Percentiles rank a stretch among this genome's conserved stretches.
Conservation (phyloP, 2,329 filamentous ascomycete species). For the Amylocarpus encephaloides region DNA sequence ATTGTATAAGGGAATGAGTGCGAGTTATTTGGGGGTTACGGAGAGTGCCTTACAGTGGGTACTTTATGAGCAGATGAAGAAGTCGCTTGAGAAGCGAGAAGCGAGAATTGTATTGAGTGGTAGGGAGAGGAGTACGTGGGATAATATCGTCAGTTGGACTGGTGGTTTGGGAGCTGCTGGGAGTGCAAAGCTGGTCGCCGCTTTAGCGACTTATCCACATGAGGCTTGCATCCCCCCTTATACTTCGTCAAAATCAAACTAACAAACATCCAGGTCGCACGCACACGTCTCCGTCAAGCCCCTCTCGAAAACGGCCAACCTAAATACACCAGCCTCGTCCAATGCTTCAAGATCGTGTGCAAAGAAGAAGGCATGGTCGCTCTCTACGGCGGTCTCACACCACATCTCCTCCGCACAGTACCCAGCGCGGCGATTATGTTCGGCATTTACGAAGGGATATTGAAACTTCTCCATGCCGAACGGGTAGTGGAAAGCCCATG, state of each 20-base stretch:
- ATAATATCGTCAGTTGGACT: conserved; percentile 68
- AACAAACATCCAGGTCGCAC: conserved; percentile 52
- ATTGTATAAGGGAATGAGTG: conserved; percentile 84
- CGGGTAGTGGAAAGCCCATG: neutral
- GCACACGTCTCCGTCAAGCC: conserved; percentile 78
- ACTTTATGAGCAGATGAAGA: conserved; percentile 89
- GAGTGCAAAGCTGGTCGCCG: conserved; percentile 77
- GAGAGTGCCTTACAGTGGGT: conserved; percentile 93
- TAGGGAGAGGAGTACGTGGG: conserved; percentile 61
- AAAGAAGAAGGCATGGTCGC: conserved; percentile 81
- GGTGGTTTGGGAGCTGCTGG: conserved; percentile 76
- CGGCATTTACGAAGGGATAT: conserved; percentile 58
- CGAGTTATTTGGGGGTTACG: conserved; percentile 83
- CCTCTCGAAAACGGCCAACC: conserved; percentile 64
- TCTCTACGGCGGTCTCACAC: conserved; percentile 85
- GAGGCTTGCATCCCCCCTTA: conserved; percentile 52
- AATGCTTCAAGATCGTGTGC: conserved; percentile 84
- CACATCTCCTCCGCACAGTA: conserved; percentile 84
- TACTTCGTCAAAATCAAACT: neutral
- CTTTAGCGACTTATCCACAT: conserved; percentile 83
- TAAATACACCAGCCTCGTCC: conserved; percentile 83
- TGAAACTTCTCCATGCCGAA: conserved; percentile 31
- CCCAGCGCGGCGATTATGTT: conserved; percentile 96
- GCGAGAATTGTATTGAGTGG: conserved; percentile 51
- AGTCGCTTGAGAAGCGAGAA: conserved; percentile 59